A percentile compares a stretch with the other conserved stretches of the same genome.
phyloP scores from a whole-genome alignment of 163 green algal species.

The Chloromonas sp. region DNA sequence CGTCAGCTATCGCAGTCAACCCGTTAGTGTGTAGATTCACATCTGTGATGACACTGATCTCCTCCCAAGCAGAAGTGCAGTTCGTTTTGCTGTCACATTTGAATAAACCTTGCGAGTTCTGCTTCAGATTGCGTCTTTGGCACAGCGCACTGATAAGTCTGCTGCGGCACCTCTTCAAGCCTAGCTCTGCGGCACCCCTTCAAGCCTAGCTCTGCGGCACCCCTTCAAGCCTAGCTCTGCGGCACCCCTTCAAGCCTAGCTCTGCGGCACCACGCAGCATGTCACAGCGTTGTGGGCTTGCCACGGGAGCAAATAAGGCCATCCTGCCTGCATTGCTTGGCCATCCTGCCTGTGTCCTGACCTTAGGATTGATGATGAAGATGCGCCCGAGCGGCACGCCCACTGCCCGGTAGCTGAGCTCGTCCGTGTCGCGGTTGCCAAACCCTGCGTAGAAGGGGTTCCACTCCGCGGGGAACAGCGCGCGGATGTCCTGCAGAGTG shows the following conservation, averaged over 20 bases:
- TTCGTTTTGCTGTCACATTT: too few species aligned
- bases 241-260: constrained; percentile 4
- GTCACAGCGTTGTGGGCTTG: neutral
- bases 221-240: neutral
- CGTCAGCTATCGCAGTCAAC: too few species aligned
- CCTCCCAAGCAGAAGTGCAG: too few species aligned
- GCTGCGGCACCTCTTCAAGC: neutral
- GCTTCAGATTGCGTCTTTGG: too few species aligned
- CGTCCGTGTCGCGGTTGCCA: constrained; percentile 90
- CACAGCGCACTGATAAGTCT: too few species aligned
- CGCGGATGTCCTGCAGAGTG: constrained; percentile 75
- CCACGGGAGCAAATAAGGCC: neutral
- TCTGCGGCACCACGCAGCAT: neutral
- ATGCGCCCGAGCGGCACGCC: constrained; percentile 74
- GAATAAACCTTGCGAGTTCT: too few species aligned
- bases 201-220: neutral
- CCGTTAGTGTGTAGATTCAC: too few species aligned
- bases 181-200: neutral
- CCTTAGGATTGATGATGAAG: constrained; percentile 92
- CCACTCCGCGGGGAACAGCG: constrained; percentile 80
- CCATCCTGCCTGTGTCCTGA: neutral
- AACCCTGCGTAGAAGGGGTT: constrained; percentile 95
- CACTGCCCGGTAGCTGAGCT: constrained; percentile 75
- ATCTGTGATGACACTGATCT: too few species aligned
- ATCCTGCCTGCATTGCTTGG: neutral